These are phyloP conservation scores for Fusarium chlamydosporum DNA, from an alignment of 2,329 filamentous ascomycete genomes.

Conservation along the genomic window DNA sequence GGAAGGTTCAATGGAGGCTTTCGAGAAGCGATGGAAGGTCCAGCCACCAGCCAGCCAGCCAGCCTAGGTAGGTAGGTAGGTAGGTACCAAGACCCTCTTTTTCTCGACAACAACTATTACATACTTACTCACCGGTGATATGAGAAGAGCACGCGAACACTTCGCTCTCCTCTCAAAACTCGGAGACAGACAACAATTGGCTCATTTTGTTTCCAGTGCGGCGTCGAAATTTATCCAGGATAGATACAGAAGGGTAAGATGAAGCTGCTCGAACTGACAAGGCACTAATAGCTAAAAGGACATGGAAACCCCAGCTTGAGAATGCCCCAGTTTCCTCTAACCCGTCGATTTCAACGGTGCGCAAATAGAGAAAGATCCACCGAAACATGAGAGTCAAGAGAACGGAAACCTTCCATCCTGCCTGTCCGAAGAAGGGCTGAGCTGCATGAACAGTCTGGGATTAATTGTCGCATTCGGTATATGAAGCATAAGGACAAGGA, in stretches of 20 bases:
- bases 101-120: background rate
- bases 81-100: background rate
- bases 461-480: background rate
- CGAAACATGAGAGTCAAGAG: conserved; percentile 9
- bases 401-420: background rate
- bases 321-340: conserved; percentile 30
- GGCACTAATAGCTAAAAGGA: conserved; percentile 15
- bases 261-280: conserved; percentile 20
- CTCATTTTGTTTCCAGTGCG: conserved; percentile 2
- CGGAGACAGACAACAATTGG: conserved; percentile 2
- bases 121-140: background rate
- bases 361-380: conserved; percentile 16
- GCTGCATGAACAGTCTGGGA: conserved; percentile 1
- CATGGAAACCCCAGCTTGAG: conserved; percentile 37
- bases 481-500: background rate
- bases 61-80: too few relatives aligned
- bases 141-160: background rate
- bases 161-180: background rate
- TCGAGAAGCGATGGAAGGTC: conserved; percentile 8
- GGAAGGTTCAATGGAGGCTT: conserved; percentile 9
- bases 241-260: conserved; percentile 11
- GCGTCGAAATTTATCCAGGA: conserved; percentile 1
- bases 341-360: conserved; percentile 31
- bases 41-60: too few relatives aligned
- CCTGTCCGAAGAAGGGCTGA: background rate